phyloP scores from a whole-genome alignment of 2,329 filamentous ascomycete species.

The Aureobasidium sp. region DNA sequence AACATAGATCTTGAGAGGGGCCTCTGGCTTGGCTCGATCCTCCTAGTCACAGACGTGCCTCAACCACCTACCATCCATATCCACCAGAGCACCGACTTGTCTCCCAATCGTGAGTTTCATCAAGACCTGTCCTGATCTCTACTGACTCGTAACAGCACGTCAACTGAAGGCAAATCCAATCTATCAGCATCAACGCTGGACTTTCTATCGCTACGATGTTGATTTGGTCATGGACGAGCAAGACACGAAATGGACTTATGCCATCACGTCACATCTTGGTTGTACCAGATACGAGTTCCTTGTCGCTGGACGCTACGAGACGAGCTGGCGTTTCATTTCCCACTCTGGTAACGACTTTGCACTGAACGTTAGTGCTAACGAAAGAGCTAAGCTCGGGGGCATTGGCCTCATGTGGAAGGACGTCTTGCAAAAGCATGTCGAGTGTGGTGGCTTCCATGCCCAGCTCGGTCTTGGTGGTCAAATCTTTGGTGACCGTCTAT shows the following conservation, averaged over 20 bases:
- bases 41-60: slow-evolving; percentile 82
- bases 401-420: slow-evolving; percentile 98
- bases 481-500: slow-evolving; percentile 88
- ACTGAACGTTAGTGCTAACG: slow-evolving; percentile 74
- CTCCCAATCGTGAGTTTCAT: slow-evolving; percentile 58
- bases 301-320: slow-evolving; percentile 81
- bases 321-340: slow-evolving; percentile 89
- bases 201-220: slow-evolving; percentile 90
- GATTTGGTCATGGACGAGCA: slow-evolving; percentile 83
- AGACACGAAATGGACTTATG: slow-evolving; percentile 89
- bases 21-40: slow-evolving; percentile 84
- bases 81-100: slow-evolving; percentile 81
- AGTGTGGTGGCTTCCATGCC: slow-evolving; percentile 91
- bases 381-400: slow-evolving; percentile 76
- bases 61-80: slow-evolving; percentile 95
- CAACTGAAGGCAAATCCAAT: slow-evolving; percentile 78
- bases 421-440: slow-evolving; percentile 91
- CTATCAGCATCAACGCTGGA: slow-evolving; percentile 84
- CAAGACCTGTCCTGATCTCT: slow-evolving; percentile 25
- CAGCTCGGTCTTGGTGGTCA: slow-evolving; percentile 89
- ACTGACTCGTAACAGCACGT: slow-evolving; percentile 30
- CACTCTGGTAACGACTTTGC: slow-evolving; percentile 97
- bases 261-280: slow-evolving; percentile 90
- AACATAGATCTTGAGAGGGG: slow-evolving; percentile 96
- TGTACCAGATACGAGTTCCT: slow-evolving; percentile 98